These are phyloP conservation scores for Candida sakaeoensis DNA, from an alignment of 805 yeast species.

Conservation along the genomic window DNA sequence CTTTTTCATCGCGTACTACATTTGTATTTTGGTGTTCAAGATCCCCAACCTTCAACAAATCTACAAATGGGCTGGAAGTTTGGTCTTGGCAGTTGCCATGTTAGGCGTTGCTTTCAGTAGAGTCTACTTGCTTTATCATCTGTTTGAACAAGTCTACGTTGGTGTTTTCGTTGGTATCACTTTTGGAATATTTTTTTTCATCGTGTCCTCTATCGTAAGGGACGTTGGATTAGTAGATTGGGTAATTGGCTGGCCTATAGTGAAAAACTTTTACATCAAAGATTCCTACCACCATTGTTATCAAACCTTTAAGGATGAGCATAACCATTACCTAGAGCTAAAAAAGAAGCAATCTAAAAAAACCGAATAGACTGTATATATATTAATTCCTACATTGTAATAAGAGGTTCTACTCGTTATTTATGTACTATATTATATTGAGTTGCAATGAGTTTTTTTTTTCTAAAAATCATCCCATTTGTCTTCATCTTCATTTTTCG, in stretches of 20 bases:
- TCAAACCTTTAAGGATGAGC: slow-evolving; percentile 46
- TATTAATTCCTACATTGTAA: too few species aligned
- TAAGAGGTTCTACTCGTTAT: too few species aligned
- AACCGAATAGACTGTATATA: not conserved
- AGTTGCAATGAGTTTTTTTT: too few species aligned
- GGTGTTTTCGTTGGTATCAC: slow-evolving; percentile 65
- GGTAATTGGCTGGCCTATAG: slow-evolving; percentile 57
- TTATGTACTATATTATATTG: too few species aligned
- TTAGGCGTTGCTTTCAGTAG: slow-evolving; percentile 62
- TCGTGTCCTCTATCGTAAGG: slow-evolving; percentile 50
- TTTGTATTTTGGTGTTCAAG: slow-evolving; percentile 45
- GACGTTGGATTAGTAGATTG: slow-evolving; percentile 66
- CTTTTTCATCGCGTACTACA: slow-evolving; percentile 59
- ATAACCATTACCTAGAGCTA: slow-evolving; percentile 18
- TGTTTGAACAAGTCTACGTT: slow-evolving; percentile 64
- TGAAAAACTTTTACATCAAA: slow-evolving; percentile 49
- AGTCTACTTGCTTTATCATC: slow-evolving; percentile 76
- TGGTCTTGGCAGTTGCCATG: slow-evolving; percentile 23
- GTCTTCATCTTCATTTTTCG: slow-evolving; percentile 45
- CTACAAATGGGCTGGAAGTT: slow-evolving; percentile 27
- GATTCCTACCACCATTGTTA: slow-evolving; percentile 56
- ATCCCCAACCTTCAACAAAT: slow-evolving; percentile 22
- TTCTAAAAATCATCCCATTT: slow-evolving; percentile 65
- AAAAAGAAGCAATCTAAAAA: not conserved
- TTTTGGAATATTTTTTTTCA: slow-evolving; percentile 57